A percentile compares a stretch with the other conserved stretches of the same genome.
Evolutionary conservation across 2,329 filamentous ascomycete genomes (phyloP).

Genomic region (Trichoderma guizhouense): DNA sequence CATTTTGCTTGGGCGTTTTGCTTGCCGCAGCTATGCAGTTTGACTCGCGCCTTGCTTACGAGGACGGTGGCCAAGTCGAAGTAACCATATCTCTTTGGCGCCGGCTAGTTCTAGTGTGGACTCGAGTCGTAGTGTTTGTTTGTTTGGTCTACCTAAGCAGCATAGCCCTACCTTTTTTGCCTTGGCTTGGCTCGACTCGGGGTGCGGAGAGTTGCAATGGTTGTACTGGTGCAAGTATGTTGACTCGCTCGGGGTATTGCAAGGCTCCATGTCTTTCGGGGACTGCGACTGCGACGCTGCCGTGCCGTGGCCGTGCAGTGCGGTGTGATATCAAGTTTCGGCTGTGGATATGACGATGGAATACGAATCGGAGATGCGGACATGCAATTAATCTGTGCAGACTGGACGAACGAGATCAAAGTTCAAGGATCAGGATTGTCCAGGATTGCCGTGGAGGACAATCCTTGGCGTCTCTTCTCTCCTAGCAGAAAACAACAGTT

Average conservation of each 20-base stretch:
- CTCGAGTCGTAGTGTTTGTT: neutral
- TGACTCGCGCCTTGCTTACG: conserved; percentile 4
- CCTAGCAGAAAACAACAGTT: neutral
- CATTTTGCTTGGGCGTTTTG: neutral
- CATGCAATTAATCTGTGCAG: neutral
- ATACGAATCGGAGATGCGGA: neutral
- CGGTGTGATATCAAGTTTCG: neutral
- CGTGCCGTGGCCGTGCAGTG: neutral
- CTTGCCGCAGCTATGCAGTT: neutral
- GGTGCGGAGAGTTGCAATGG: neutral
- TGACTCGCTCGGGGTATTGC: neutral
- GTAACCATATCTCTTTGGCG: neutral
- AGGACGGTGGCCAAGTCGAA: neutral
- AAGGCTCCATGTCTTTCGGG: neutral
- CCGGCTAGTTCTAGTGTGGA: neutral
- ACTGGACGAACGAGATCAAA: neutral
- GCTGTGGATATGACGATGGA: neutral
- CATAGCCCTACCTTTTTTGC: neutral
- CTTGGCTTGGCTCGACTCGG: neutral
- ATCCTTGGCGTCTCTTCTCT: neutral
- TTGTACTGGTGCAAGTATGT: neutral
- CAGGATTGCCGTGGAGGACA: neutral
- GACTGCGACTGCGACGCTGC: neutral
- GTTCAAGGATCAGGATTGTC: neutral
- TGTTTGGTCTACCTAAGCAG: neutral